These are phyloP conservation scores for Grammothele lineata DNA, from an alignment of 768 basidiomycete species.

Conservation along the genomic window DNA sequence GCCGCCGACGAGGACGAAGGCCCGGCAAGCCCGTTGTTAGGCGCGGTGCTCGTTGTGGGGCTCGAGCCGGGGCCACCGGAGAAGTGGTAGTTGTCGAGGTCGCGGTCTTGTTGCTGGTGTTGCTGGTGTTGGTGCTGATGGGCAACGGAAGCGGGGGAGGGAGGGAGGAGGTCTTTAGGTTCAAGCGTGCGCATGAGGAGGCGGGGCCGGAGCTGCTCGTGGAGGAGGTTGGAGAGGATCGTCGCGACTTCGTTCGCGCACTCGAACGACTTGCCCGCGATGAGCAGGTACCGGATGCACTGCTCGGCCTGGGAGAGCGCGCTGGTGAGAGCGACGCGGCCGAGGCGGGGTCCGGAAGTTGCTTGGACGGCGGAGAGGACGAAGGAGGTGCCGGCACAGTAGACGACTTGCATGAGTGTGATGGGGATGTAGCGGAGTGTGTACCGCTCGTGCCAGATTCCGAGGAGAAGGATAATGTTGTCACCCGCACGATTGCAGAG, in stretches of 20 bases:
- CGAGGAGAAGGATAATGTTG: conserved; percentile 50
- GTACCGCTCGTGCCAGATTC: conserved; percentile 48
- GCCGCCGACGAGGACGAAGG: neutral
- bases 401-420: conserved; percentile 52
- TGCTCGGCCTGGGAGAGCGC: conserved; percentile 40
- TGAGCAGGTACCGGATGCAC: conserved; percentile 47
- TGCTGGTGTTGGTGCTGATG: neutral
- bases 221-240: conserved; percentile 19
- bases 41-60: neutral
- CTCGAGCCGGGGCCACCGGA: neutral
- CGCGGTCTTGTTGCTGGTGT: neutral
- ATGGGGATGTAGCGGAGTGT: conserved; percentile 54
- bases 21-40: neutral
- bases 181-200: conserved; percentile 13
- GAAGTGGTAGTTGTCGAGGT: conserved; percentile 3
- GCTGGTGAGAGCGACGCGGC: conserved; percentile 41
- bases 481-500: conserved; percentile 51
- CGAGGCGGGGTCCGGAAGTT: conserved; percentile 39
- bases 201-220: conserved; percentile 17
- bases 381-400: conserved; percentile 57
- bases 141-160: neutral
- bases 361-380: conserved; percentile 52
- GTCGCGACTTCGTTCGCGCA: conserved; percentile 34
- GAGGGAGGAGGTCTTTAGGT: conserved; percentile 12
- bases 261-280: conserved; percentile 51